Conservation (phyloP, 352 stramenopile species). For the Globisporangium abappressorium region DNA sequence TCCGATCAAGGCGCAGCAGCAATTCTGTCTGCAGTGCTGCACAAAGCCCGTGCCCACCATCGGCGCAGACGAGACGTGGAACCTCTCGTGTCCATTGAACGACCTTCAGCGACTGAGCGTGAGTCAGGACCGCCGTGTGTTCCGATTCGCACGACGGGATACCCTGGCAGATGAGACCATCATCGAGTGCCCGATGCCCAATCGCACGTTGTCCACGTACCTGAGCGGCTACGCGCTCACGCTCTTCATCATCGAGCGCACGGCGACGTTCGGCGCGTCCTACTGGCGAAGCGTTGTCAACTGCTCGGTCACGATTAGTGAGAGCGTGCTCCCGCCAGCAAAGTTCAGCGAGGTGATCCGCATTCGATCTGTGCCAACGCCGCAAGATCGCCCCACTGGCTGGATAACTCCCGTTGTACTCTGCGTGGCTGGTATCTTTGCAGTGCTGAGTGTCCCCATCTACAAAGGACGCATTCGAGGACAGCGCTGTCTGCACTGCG, state of each 20-base stretch:
- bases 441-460: constrained; percentile 38
- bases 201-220: constrained; percentile 46
- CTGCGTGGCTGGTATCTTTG: constrained; percentile 15
- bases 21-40: constrained; percentile 75
- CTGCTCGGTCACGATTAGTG: constrained; percentile 54
- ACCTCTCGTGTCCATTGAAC: constrained; percentile 69
- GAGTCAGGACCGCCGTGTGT: constrained; percentile 48
- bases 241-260: constrained; percentile 55
- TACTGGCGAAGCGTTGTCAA: constrained; percentile 75
- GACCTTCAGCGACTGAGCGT: constrained; percentile 64
- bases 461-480: constrained; percentile 47
- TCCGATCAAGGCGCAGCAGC: constrained; percentile 26
- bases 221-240: constrained; percentile 54
- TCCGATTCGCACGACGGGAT: constrained; percentile 57
- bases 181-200: constrained; percentile 57
- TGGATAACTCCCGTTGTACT: constrained; percentile 38
- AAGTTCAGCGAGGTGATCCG: constrained; percentile 59
- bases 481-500: constrained; percentile 62
- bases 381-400: constrained; percentile 18
- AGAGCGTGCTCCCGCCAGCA: constrained; percentile 32
- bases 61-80: constrained; percentile 73
- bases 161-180: constrained; percentile 49
- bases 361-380: constrained; percentile 46
- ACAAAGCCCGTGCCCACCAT: constrained; percentile 52
- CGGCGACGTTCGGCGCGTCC: constrained; percentile 34